These are phyloP conservation scores for Fonsecaea pugnacius DNA, from an alignment of 2,329 filamentous ascomycete species.

Conservation along the genomic window DNA sequence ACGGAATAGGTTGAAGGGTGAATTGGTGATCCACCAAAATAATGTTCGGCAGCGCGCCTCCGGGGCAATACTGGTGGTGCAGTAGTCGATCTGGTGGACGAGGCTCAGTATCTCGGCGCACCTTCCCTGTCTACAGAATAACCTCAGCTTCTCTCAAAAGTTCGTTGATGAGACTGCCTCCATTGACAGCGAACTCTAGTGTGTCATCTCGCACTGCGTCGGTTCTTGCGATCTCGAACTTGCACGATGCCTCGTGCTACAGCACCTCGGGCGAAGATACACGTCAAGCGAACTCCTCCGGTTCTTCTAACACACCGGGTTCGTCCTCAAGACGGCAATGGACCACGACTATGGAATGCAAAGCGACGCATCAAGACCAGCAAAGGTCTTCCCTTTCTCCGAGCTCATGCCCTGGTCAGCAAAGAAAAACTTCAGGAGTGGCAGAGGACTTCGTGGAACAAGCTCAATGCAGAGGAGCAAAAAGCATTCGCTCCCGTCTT, in stretches of 20 bases:
- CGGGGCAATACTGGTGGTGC: conserved; percentile 12
- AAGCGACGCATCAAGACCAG: conserved; percentile 34
- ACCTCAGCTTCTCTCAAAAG: background rate
- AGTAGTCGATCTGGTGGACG: background rate
- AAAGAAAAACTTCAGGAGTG: conserved; percentile 8
- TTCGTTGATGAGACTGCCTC: background rate
- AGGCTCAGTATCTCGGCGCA: conserved; percentile 15
- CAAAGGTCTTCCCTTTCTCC: conserved; percentile 17
- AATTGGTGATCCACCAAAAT: conserved; percentile 29
- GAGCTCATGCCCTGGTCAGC: conserved; percentile 9
- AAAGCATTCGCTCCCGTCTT: conserved; percentile 2
- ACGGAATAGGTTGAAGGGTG: conserved; percentile 28
- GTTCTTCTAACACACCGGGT: conserved; percentile 12
- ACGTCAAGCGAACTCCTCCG: conserved; percentile 11
- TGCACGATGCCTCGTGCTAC: conserved; percentile 11
- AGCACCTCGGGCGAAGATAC: conserved; percentile 21
- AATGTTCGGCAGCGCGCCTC: conserved; percentile 19
- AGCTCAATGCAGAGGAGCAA: conserved; percentile 5
- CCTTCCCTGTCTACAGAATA: background rate
- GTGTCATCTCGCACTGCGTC: background rate
- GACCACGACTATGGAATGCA: conserved; percentile 36
- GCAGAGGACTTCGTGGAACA: conserved; percentile 3
- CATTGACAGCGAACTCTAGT: conserved; percentile 3
- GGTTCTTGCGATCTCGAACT: background rate
- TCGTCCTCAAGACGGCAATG: conserved; percentile 9